Evolutionary conservation across 2,329 filamentous ascomycete species (phyloP).

Genomic region (Ambrosiella beaveri): DNA sequence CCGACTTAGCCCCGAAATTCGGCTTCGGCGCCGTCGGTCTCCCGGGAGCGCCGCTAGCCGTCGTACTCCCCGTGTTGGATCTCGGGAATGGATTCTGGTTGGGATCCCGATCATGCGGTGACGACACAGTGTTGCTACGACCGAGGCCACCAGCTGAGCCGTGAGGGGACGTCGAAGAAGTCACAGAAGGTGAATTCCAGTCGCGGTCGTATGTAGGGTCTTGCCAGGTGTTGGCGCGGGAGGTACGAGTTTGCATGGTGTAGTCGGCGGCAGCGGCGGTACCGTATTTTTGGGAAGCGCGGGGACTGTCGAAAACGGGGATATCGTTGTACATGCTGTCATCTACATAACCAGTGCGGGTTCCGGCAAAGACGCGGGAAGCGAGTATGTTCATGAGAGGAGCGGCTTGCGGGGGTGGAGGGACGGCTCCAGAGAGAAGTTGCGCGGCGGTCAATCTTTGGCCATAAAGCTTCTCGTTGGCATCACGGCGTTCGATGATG

Average conservation of each 20-base stretch:
- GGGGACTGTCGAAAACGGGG: slow-evolving; percentile 74
- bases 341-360: slow-evolving; percentile 27
- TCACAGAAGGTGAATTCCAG: neutral
- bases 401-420: slow-evolving; percentile 63
- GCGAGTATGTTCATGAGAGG: slow-evolving; percentile 74
- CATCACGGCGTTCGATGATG: slow-evolving; percentile 86
- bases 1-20: slow-evolving; percentile 48
- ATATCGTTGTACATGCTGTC: slow-evolving; percentile 83
- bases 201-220: slow-evolving; percentile 51
- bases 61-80: slow-evolving; percentile 9
- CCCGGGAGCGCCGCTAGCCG: slow-evolving; percentile 37
- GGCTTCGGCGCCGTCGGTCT: slow-evolving; percentile 82
- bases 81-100: slow-evolving; percentile 9
- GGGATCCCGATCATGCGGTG: slow-evolving; percentile 13
- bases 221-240: slow-evolving; percentile 53
- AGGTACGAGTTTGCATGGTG: slow-evolving; percentile 12
- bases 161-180: neutral
- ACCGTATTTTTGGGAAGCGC: slow-evolving; percentile 61
- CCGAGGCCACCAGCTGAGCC: slow-evolving; percentile 19
- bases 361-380: slow-evolving; percentile 65
- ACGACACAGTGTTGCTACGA: slow-evolving; percentile 35
- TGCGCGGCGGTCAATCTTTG: slow-evolving; percentile 64
- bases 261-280: slow-evolving; percentile 23
- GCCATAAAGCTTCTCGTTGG: slow-evolving; percentile 91
- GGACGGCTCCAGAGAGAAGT: slow-evolving; percentile 61